These are phyloP conservation scores for Chlorophyllum brunneum DNA, from an alignment of 768 basidiomycete species.

Conservation along the genomic window DNA sequence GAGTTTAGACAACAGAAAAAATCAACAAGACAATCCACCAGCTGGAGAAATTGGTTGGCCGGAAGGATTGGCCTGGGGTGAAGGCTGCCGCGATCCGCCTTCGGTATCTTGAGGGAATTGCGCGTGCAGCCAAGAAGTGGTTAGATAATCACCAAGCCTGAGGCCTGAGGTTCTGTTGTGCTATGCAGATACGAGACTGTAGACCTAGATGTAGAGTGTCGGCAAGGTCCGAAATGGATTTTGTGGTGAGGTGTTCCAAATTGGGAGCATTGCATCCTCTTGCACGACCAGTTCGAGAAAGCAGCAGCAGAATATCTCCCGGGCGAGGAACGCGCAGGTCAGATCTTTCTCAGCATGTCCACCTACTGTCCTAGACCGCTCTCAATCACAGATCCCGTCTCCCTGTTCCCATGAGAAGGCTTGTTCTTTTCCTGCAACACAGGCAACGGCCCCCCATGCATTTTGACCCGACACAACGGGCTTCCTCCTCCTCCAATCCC, in stretches of 20 bases:
- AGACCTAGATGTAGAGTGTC: background rate
- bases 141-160: conserved; percentile 29
- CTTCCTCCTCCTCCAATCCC: conserved; percentile 19
- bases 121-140: conserved; percentile 44
- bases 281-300: background rate
- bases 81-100: conserved; percentile 63
- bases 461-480: conserved; percentile 36
- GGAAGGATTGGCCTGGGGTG: conserved; percentile 50
- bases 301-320: background rate
- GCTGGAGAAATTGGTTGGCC: conserved; percentile 47
- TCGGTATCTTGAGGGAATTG: conserved; percentile 67
- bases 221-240: conserved; percentile 10
- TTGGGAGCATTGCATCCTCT: background rate
- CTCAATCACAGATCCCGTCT: background rate
- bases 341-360: conserved; percentile 3
- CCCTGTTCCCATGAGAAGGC: conserved; percentile 42
- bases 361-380: background rate
- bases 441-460: conserved; percentile 61
- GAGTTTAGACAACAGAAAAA: conserved; percentile 39
- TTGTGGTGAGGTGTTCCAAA: conserved; percentile 6
- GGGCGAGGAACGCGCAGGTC: conserved; percentile 15
- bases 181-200: background rate
- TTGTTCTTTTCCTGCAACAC: conserved; percentile 40
- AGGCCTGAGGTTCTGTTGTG: background rate
- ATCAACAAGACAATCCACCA: conserved; percentile 40